Conservation (phyloP, 345 rosid species). For the Salix udensis region DNA sequence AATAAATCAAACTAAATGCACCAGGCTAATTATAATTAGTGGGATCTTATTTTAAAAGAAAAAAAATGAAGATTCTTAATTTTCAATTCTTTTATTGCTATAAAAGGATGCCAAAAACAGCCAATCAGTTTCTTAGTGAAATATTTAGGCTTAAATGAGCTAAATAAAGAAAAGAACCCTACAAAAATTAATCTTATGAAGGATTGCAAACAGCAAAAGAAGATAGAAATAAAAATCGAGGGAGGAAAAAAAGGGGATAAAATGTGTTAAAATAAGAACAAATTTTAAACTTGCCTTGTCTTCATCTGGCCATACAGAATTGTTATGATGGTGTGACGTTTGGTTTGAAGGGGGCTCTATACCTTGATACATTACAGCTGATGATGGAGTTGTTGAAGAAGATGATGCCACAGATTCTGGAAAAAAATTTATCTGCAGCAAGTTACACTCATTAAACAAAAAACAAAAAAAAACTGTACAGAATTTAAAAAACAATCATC, state of each 20-base stretch:
- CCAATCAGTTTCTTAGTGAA: background rate
- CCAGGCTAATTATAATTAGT: background rate
- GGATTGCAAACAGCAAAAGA: background rate
- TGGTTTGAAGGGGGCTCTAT: conserved; percentile 71
- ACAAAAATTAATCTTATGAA: background rate
- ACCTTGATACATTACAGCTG: conserved; percentile 34
- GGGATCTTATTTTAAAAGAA: no score
- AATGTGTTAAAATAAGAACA: background rate
- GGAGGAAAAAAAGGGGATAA: background rate
- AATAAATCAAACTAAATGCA: no score
- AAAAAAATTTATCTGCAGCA: conserved; percentile 41
- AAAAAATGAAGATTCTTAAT: no score
- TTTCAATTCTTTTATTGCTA: background rate
- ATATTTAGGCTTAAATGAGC: background rate
- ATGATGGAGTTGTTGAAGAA: conserved; percentile 22
- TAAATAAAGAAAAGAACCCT: background rate
- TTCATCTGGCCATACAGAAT: conserved; percentile 32
- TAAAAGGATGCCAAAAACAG: background rate
- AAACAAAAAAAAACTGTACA: background rate
- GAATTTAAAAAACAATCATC: no score
- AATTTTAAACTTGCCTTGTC: conserved; percentile 37
- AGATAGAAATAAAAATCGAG: background rate
- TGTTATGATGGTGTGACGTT: conserved; percentile 24
- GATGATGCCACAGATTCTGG: conserved; percentile 14
- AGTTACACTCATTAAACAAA: background rate